Base-by-base conservation (phyloP, 495 filamentous ascomycete genomes). In the Aspergillus ostianus region DNA sequence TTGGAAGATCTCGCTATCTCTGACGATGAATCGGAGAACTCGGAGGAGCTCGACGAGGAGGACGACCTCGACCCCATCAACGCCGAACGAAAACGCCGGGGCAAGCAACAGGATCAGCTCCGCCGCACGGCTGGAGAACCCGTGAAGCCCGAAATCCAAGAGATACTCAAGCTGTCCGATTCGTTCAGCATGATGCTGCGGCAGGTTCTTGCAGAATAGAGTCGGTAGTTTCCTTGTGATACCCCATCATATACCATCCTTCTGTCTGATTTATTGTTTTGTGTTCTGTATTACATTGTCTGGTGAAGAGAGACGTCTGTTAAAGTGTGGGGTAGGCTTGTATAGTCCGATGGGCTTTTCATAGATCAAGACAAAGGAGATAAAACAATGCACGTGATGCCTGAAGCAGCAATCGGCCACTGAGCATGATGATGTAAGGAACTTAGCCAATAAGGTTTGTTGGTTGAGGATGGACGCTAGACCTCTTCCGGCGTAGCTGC, bases 51-150 rank as follows among this genome's bases (percentile, higher is more conserved):
- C 9, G 84, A 87, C n/a, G 88, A 83, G 18, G 88, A 90, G 53
- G 90, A 93, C 49, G 86, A 89, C 44, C 70, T 86, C 51, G 92
- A 98, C 67, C 92, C 92, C 0, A 95, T 98, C 59, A 86, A 85
- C 45, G 89, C 87, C 9, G 95, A 98, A 80, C 79, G 93, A 57
- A 87, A 84, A 66, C 80, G 90, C 41, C 81, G 93, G 58, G 77
- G 78, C 27, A 88, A 84, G 77, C 86, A 82, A 63, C 88, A 90
- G 66, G 92, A 96, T 64, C 83, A 87, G 47, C 78, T 98, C 44
- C 83, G 90, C 63, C 81, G 92, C 46, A 88, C 82, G 18, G 93
- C 94, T 1, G 94, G 94, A 6, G 95, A 98, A 77, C 94, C 94
- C 3, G 74, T 80, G 47, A 98, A 98, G 74, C 94, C 94, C 3